A percentile compares a stretch with the other conserved stretches of the same genome.
These are phyloP conservation scores for Xylaria sp. DNA, from an alignment of 2,329 filamentous ascomycete genomes.

Conservation along the genomic window DNA sequence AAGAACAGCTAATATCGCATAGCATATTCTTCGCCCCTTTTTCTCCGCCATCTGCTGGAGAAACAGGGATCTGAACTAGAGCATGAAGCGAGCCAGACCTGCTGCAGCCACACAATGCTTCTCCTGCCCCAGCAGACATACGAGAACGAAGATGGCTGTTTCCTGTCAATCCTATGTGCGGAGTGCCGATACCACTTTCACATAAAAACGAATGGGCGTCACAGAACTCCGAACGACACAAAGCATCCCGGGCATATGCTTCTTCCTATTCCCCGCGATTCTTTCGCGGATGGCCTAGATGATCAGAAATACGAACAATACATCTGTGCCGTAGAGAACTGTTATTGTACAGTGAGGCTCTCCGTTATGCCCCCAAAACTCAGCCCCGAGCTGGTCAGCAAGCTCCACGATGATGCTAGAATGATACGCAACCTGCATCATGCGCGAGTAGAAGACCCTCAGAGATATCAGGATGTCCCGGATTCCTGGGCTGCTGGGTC, in stretches of 20 bases:
- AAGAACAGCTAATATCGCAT: constrained; percentile 6
- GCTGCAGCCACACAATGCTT: constrained; percentile 28
- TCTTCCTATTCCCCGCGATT: constrained; percentile 17
- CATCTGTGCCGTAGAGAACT: constrained; percentile 26
- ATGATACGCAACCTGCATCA: constrained; percentile 37
- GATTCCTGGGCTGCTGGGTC: constrained; percentile 37
- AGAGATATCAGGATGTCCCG: constrained; percentile 41
- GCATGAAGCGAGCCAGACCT: constrained; percentile 7
- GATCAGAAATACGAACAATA: constrained; percentile 18
- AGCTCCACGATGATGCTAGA: constrained; percentile 42
- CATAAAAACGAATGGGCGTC: constrained; percentile 20
- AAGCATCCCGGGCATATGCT: constrained; percentile 30
- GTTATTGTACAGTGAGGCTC: constrained; percentile 43
- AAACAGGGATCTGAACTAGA: constrained; percentile 21
- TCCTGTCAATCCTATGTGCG: constrained; percentile 28
- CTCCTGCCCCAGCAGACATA: constrained; percentile 22
- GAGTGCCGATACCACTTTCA: constrained; percentile 30
- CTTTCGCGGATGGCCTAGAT: background rate
- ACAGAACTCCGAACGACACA: constrained; percentile 4
- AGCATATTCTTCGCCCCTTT: constrained; percentile 30
- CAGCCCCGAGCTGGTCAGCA: constrained; percentile 36
- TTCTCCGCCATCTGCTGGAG: constrained; percentile 26
- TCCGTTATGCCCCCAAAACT: constrained; percentile 43
- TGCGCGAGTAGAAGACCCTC: constrained; percentile 42
- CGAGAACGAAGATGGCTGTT: constrained; percentile 7